A percentile compares a stretch with the other conserved stretches of the same genome.
Evolutionary conservation across 768 basidiomycete species (phyloP).

Genomic region (Strobilomyces confusus): DNA sequence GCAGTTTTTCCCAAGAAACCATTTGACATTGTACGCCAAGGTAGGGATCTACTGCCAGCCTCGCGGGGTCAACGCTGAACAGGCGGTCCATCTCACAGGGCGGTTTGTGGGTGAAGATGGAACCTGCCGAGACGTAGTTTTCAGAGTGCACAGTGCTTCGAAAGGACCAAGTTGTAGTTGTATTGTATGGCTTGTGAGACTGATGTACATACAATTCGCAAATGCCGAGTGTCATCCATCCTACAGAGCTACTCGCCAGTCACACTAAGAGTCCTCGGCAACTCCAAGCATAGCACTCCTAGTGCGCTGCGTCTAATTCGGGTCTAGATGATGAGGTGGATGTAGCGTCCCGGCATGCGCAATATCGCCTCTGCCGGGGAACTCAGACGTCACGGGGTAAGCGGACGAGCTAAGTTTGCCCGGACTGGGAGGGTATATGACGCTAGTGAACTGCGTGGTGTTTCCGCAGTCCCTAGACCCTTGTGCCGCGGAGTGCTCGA

Average conservation of each 20-base stretch:
- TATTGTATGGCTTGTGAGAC: background rate
- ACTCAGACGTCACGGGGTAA: background rate
- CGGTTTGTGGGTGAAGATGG: slow-evolving; percentile 46
- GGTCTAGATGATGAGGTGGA: background rate
- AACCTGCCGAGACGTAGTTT: slow-evolving; percentile 18
- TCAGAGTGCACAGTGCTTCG: background rate
- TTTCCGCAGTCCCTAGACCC: background rate
- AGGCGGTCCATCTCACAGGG: slow-evolving; percentile 27
- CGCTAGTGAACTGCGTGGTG: slow-evolving; percentile 12
- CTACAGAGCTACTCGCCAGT: background rate
- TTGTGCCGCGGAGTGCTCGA: background rate
- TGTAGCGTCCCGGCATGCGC: background rate
- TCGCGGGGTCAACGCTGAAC: background rate
- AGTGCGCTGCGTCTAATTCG: background rate
- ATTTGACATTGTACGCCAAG: slow-evolving; percentile 35
- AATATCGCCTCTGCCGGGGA: background rate
- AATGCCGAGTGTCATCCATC: background rate
- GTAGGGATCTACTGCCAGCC: slow-evolving; percentile 20
- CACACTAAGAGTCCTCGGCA: background rate
- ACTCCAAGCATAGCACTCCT: too few species aligned
- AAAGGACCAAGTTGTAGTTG: background rate
- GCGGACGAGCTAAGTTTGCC: slow-evolving; percentile 5
- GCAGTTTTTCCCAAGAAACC: slow-evolving; percentile 23
- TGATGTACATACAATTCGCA: background rate
- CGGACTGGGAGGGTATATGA: slow-evolving; percentile 18